A percentile compares a stretch with the other conserved stretches of the same genome.
These are phyloP conservation scores for Candida glaebosa DNA, from an alignment of 805 yeast species.

Conservation along the genomic window DNA sequence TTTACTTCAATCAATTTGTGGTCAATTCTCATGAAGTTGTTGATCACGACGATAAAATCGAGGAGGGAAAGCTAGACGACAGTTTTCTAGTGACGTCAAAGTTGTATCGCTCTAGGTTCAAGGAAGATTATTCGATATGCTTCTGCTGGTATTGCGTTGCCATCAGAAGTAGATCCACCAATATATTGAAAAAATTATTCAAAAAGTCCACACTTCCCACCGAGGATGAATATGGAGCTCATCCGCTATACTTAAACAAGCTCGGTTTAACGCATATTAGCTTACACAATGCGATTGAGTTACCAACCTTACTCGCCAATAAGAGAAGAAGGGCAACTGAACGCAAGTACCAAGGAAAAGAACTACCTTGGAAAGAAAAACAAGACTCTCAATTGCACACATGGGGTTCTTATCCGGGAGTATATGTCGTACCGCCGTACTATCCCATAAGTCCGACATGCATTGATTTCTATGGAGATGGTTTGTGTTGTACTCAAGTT, in stretches of 20 bases:
- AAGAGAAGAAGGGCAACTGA: slow-evolving; percentile 1
- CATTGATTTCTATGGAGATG: not conserved
- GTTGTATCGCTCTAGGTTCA: slow-evolving; percentile 12
- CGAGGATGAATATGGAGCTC: not conserved
- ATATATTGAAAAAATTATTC: slow-evolving; percentile 8
- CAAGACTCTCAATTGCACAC: not conserved
- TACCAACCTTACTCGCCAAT: slow-evolving; percentile 8
- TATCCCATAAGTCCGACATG: slow-evolving; percentile 6
- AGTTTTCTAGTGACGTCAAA: slow-evolving; percentile 16
- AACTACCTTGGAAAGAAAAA: slow-evolving; percentile 5
- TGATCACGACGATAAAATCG: slow-evolving; percentile 26
- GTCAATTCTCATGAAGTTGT: slow-evolving; percentile 6
- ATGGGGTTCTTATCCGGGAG: slow-evolving; percentile 2
- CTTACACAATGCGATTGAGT: slow-evolving; percentile 12
- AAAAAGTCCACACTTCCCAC: not conserved
- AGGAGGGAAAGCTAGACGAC: slow-evolving; percentile 14
- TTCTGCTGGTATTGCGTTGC: slow-evolving; percentile 17
- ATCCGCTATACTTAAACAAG: slow-evolving; percentile 7
- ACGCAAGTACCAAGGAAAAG: slow-evolving; percentile 6
- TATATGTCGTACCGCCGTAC: slow-evolving; percentile 8
- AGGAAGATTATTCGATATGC: slow-evolving; percentile 18
- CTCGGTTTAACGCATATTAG: slow-evolving; percentile 13
- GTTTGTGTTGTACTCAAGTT: slow-evolving; percentile 6
- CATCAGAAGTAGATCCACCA: slow-evolving; percentile 3
- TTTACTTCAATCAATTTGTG: slow-evolving; percentile 5